Evolutionary conservation across 108 stramenopile species (phyloP).

Genomic region (Mayamaea pseudoterrestris): DNA sequence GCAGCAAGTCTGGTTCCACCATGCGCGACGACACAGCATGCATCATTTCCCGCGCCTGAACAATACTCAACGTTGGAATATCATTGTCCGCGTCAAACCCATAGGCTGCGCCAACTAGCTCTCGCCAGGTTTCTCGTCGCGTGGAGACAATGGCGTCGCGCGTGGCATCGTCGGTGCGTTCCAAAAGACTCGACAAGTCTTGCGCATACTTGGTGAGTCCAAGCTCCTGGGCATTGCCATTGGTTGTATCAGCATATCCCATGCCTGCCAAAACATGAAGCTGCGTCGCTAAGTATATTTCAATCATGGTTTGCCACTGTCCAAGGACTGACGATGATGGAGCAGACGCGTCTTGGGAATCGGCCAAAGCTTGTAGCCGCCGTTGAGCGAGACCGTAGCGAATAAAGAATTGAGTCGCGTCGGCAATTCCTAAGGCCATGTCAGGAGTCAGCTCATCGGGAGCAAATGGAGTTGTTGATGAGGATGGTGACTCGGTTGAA

Average conservation of each 20-base stretch:
- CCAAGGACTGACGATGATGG: no score
- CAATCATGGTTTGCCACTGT: slow-evolving; percentile 83
- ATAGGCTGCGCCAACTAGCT: slow-evolving; percentile 53
- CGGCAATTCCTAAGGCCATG: slow-evolving; percentile 42
- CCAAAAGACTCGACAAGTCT: slow-evolving; percentile 38
- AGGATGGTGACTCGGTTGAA: no score
- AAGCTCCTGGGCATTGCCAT: slow-evolving; percentile 56
- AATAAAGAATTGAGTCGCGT: slow-evolving; percentile 38
- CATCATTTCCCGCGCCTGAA: slow-evolving; percentile 72
- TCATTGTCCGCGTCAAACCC: slow-evolving; percentile 23
- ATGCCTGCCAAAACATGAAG: slow-evolving; percentile 56
- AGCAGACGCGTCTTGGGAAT: slow-evolving; percentile 20
- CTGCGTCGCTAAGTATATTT: slow-evolving; percentile 62
- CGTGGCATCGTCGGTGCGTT: slow-evolving; percentile 18
- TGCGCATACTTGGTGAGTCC: slow-evolving; percentile 67
- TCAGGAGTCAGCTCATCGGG: slow-evolving; percentile 38
- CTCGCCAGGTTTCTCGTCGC: slow-evolving; percentile 59
- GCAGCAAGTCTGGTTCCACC: slow-evolving; percentile 46
- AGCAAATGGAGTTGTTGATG: no score
- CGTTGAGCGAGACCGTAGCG: slow-evolving; percentile 44
- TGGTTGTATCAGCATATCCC: slow-evolving; percentile 62
- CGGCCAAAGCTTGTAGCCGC: slow-evolving; percentile 31
- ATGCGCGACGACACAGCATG: slow-evolving; percentile 67
- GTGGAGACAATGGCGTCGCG: slow-evolving; percentile 40
- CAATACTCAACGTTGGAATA: slow-evolving; percentile 45